These are phyloP conservation scores for Penicillium ucsense DNA, from an alignment of 495 filamentous ascomycete genomes.

Conservation along the genomic window DNA sequence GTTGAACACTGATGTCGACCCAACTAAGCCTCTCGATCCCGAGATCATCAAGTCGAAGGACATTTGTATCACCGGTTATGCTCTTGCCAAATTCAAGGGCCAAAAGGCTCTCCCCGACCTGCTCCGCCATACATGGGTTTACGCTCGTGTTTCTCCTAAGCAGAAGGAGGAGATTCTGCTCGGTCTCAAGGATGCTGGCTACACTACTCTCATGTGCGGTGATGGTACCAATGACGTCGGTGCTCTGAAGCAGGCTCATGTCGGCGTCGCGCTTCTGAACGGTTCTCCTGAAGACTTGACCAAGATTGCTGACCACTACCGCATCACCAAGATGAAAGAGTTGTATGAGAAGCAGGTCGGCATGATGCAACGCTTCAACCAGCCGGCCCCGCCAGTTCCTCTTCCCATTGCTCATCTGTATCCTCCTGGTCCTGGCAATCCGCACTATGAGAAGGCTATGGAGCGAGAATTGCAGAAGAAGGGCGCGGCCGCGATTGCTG, in stretches of 20 bases:
- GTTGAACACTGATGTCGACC: slow-evolving; percentile 77
- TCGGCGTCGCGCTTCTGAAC: slow-evolving; percentile 93
- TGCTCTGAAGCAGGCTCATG: slow-evolving; percentile 95
- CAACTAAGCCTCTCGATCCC: slow-evolving; percentile 66
- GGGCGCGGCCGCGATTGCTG: slow-evolving; percentile 36
- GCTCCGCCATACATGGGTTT: slow-evolving; percentile 89
- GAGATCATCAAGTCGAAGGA: slow-evolving; percentile 82
- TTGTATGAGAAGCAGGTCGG: slow-evolving; percentile 91
- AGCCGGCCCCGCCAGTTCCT: slow-evolving; percentile 82
- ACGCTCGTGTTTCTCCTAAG: slow-evolving; percentile 94
- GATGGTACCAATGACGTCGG: slow-evolving; percentile 99
- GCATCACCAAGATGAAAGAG: slow-evolving; percentile 95
- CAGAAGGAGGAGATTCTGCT: slow-evolving; percentile 98
- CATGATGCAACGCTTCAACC: slow-evolving; percentile 89
- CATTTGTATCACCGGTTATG: slow-evolving; percentile 93
- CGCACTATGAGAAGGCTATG: slow-evolving; percentile 92
- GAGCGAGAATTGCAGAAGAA: slow-evolving; percentile 71
- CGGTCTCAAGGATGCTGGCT: slow-evolving; percentile 89
- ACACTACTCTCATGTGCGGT: slow-evolving; percentile 97
- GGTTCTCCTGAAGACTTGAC: slow-evolving; percentile 84
- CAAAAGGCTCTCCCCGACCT: slow-evolving; percentile 63
- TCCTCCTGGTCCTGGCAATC: slow-evolving; percentile 82
- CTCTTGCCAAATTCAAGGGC: slow-evolving; percentile 78
- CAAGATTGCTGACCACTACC: slow-evolving; percentile 83
- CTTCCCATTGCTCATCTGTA: slow-evolving; percentile 87